Base-by-base conservation (phyloP, 2,329 filamentous ascomycete species). In the Penicillium hesseltinei region DNA sequence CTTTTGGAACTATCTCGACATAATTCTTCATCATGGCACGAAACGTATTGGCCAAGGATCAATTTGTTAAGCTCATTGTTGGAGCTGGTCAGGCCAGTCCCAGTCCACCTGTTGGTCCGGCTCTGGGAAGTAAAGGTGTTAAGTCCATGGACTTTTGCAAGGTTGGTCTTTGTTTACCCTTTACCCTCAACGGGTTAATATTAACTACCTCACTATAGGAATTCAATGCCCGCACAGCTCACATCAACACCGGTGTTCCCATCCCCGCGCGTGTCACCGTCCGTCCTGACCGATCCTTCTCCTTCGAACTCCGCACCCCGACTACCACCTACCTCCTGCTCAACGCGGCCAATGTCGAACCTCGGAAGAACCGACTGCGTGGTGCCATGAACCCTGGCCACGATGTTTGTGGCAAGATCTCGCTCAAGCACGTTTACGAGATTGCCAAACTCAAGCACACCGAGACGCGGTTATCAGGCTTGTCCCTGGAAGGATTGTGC, bases 141-240 rank as follows among this genome's bases (percentile, higher is more conserved):
- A 99, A 99, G 82, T 95, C 90, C 57, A 99, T 99, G 88, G 94
- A 99, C 78, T 99, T 97, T 76, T 97, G 94, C 86, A 97, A 97
- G 84, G 93, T 96, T 74, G 56, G 72, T 54, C 39, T 51, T 29
- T 8, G 47, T 44, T 40, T 31, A 43, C 46, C 3, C 6, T 15
- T 15, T 29, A 4, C 27, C 38, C 2, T 39, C n/a, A 1, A 4
- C 2, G 2, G 17, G 10, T 23, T 17, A 15, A 35, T 19, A 27
- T 15, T 57, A 8, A 63, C 50, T 39, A 21, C n/a, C 8, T 38
- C 11, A 13, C 27, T 23, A 9, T 66, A 97, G 93, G 94, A 97
- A 78, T 97, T 97, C 84, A 97, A 97, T 74, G 93, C 93, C 35
- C 83, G 92, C 69, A 99, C 94, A 51, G 86, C 90, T 56, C 89